Percentiles rank a stretch among this genome's conserved stretches.
phyloP scores from a whole-genome alignment of 148 eudicot species.

The Diospyros lotus region DNA sequence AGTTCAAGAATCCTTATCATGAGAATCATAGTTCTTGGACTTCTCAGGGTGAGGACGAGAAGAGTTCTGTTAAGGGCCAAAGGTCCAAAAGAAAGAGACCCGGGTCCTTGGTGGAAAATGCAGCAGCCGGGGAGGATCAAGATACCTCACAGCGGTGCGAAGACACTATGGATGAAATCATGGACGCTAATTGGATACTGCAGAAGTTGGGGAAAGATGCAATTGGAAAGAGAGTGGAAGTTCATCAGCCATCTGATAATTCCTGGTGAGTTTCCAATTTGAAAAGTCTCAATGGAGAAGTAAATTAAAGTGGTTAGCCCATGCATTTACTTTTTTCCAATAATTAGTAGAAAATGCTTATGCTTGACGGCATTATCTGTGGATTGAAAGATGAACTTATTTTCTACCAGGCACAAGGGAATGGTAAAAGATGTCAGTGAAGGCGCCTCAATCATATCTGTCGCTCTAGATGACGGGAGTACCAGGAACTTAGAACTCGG shows the following conservation, averaged over 20 bases:
- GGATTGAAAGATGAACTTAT: background rate
- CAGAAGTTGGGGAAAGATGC: constrained; percentile 89
- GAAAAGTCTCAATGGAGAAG: background rate
- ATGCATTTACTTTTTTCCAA: background rate
- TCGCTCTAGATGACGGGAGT: constrained; percentile 84
- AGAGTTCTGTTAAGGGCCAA: constrained; percentile 71
- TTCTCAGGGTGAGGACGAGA: constrained; percentile 62
- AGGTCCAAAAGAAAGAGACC: constrained; percentile 88
- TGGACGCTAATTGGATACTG: constrained; percentile 83
- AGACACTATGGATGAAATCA: constrained; percentile 47
- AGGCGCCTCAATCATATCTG: constrained; percentile 58
- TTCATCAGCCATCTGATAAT: constrained; percentile 78
- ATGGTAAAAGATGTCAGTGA: constrained; percentile 57
- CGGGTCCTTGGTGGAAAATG: constrained; percentile 34
- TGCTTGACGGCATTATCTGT: background rate
- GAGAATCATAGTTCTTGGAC: constrained; percentile 49
- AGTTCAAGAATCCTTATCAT: constrained; percentile 64
- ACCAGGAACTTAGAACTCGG: constrained; percentile 62
- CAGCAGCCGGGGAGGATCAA: constrained; percentile 36
- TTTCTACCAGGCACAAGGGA: constrained; percentile 67
- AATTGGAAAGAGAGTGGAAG: constrained; percentile 87
- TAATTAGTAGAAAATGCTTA: background rate
- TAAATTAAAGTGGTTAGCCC: background rate
- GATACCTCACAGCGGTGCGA: constrained; percentile 37
- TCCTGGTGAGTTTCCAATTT: constrained; percentile 58